Evolutionary conservation across 148 eudicot species (phyloP), one percentile per base, ranked within the genome.

Genomic region (Tetragonia tetragonoides): DNA sequence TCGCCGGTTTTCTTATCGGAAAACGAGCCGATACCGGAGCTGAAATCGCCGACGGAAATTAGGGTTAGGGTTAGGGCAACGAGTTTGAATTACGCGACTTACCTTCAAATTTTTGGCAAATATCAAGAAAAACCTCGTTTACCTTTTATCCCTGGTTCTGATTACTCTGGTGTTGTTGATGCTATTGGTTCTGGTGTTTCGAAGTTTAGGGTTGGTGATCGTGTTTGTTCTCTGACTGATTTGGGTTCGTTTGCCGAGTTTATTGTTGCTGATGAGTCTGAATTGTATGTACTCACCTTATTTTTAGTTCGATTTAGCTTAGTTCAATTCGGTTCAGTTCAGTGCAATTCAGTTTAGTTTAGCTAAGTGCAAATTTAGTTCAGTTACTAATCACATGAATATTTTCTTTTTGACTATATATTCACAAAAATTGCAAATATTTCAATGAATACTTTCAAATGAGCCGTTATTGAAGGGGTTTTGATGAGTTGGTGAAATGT

Each of bases 131-230:
- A 91, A 63, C 84, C 84, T 10, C 80, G 88, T 0, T 75, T 91
- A 1, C 97, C 98, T 49, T 95, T 93, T 66, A 87, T 93, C 16
- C 97, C 91, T 0, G 97, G 99, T 65, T 90, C 97, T 8, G 99
- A 95, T 81, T 93, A 87, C 80, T 88, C 99, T 63, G 99, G 99
- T 16, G 63, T 85, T 75, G 92, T 93, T 49, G 90, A 83, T 0
- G 73, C 87, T 0, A 83, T 96, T 17, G 97, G 93, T 0, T 40
- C 81, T 28, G 18, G 17, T 0, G 97, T 93, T 63, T 59, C 91
- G 21, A 82, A 73, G 75, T 93, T 96, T 78, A 82, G 39, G n/a
- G 78, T 91, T 40, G 99, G 98, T 51, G 98, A 96, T 64, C 79
- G 81, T 0, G 97, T 96, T 72, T 90, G 97, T 72, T 83, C 90